Conservation (phyloP, 331 rosid genomes). For the Prunus yedoensis region DNA sequence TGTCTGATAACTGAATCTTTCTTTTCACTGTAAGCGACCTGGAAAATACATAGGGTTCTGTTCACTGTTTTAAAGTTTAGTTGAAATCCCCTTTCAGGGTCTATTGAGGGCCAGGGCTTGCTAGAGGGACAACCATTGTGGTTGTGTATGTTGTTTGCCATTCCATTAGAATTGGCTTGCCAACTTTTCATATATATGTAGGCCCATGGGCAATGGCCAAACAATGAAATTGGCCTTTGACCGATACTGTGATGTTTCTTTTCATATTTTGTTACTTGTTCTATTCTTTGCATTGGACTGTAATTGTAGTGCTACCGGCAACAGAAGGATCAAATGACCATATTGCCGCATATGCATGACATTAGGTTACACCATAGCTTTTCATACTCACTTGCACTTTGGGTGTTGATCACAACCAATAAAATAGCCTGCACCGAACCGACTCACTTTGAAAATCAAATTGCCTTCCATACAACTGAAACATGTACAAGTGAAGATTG, state of each 20-base stretch:
- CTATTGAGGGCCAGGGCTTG: neutral
- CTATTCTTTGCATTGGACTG: neutral
- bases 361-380: neutral
- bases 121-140: neutral
- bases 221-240: neutral
- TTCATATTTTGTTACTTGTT: neutral
- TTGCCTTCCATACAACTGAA: slow-evolving; percentile 88
- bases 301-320: slow-evolving; percentile 1
- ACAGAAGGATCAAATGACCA: neutral
- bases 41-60: neutral
- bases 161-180: neutral
- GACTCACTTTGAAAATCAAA: slow-evolving; percentile 83
- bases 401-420: slow-evolving; percentile 96
- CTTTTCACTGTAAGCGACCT: neutral
- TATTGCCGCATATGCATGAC: slow-evolving; percentile 14
- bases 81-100: neutral
- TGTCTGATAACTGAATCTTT: neutral
- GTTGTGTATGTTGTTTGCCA: neutral
- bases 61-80: neutral
- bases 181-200: neutral
- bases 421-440: slow-evolving; percentile 86
- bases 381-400: slow-evolving; percentile 81
- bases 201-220: neutral
- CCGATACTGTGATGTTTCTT: neutral
- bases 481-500: slow-evolving; percentile 25